Evolutionary conservation across 768 basidiomycete genomes (phyloP).

Genomic region (Udeniomyces megalosporus): DNA sequence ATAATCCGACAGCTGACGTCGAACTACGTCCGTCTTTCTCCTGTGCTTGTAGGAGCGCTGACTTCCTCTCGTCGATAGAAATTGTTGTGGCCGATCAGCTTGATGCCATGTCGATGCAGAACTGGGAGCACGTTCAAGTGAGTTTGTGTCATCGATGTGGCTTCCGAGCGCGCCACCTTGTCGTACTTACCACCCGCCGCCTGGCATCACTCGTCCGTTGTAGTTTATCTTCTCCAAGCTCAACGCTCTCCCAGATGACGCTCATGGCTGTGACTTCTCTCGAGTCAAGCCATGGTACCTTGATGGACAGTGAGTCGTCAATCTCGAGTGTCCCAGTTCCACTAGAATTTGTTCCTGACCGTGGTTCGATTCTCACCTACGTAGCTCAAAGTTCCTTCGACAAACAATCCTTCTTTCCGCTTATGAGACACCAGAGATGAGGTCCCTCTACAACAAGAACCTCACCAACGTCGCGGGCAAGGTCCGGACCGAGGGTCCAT

Average conservation of each 20-base stretch:
- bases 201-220: not conserved
- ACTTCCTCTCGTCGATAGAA: constrained; percentile 88
- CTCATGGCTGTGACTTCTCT: constrained; percentile 87
- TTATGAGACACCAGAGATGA: constrained; percentile 76
- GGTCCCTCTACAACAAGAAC: constrained; percentile 54
- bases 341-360: not conserved
- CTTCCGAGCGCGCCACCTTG: not conserved
- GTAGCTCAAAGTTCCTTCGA: constrained; percentile 65
- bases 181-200: not conserved
- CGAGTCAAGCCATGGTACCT: constrained; percentile 97
- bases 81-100: constrained; percentile 78
- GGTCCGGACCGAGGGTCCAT: constrained; percentile 49
- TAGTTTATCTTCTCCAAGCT: constrained; percentile 73
- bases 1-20: not conserved
- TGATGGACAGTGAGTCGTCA: constrained; percentile 60
- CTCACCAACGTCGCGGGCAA: constrained; percentile 78
- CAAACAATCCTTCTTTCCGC: constrained; percentile 77
- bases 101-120: constrained; percentile 91
- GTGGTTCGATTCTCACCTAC: not conserved
- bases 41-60: constrained; percentile 44
- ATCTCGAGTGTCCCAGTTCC: not conserved
- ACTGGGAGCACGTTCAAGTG: constrained; percentile 96
- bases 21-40: not conserved
- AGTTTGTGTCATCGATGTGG: no score
- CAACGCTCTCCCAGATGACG: constrained; percentile 81